Percentiles rank a stretch among this genome's conserved stretches.
phyloP scores from a whole-genome alignment of 2,329 filamentous ascomycete genomes.

The Claviceps capensis region DNA sequence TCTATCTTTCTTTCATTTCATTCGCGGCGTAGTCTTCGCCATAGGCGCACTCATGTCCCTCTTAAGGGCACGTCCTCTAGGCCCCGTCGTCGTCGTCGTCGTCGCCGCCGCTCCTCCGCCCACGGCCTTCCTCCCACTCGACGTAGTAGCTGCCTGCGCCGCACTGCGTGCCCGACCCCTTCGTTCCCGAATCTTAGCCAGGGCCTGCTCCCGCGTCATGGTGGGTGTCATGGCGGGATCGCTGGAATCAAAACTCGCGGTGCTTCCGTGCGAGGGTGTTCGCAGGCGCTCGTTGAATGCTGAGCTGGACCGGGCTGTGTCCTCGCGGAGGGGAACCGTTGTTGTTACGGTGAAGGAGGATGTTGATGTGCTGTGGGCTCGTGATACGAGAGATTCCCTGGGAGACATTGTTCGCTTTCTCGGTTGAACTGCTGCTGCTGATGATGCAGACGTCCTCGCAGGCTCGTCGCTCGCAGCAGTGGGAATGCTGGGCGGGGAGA shows the following conservation, averaged over 20 bases:
- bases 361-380: constrained; percentile 31
- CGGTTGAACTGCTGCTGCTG: neutral
- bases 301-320: constrained; percentile 22
- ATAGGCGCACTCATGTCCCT: constrained; percentile 37
- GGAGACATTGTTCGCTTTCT: constrained; percentile 7
- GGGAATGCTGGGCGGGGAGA: constrained; percentile 27
- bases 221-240: constrained; percentile 50
- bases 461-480: constrained; percentile 9
- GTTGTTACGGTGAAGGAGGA: constrained; percentile 34
- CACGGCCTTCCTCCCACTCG: constrained; percentile 44
- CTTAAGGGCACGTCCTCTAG: constrained; percentile 15
- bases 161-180: constrained; percentile 58
- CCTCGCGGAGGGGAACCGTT: constrained; percentile 37
- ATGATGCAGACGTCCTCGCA: neutral
- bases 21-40: constrained; percentile 7
- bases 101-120: constrained; percentile 49
- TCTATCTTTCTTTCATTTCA: neutral
- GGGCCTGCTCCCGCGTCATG: constrained; percentile 59
- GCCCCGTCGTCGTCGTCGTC: constrained; percentile 30
- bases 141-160: constrained; percentile 46
- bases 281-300: constrained; percentile 31
- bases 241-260: constrained; percentile 34
- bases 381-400: constrained; percentile 15
- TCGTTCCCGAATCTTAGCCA: constrained; percentile 61
- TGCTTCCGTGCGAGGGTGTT: constrained; percentile 28